Percentiles rank a stretch among this genome's conserved stretches.
Evolutionary conservation across 225 moss, liverwort and hornwort genomes (phyloP).

Genomic region (Marchantia paleacea): DNA sequence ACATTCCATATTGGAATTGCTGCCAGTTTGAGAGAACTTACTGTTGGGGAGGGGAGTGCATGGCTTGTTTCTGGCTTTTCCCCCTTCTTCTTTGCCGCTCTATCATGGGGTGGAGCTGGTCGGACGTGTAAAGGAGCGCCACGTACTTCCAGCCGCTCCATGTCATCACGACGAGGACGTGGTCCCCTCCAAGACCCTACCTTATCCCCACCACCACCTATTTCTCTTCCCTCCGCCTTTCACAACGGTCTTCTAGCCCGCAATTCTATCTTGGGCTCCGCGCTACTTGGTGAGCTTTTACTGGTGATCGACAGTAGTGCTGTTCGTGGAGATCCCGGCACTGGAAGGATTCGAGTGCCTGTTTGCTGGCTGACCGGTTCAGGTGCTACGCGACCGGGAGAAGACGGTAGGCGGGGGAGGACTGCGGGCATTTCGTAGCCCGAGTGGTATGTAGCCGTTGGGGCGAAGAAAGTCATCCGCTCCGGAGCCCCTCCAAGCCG

Average conservation of each 20-base stretch:
- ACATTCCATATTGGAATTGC: not conserved
- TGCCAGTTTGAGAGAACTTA: not conserved
- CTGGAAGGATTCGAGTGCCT: not conserved
- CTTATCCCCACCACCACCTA: not conserved
- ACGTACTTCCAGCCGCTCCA: slow-evolving; percentile 20
- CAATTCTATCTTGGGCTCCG: slow-evolving; percentile 1
- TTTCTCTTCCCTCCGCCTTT: not conserved
- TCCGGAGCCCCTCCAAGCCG: not conserved
- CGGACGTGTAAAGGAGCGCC: slow-evolving; percentile 7
- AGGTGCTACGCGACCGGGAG: not conserved
- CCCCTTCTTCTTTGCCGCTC: slow-evolving; percentile 9
- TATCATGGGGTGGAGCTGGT: slow-evolving; percentile 9
- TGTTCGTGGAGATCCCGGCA: not conserved
- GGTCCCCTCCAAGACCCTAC: slow-evolving; percentile 24
- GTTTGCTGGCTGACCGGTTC: not conserved
- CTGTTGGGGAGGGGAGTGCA: slow-evolving; percentile 9
- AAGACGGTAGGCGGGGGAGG: not conserved
- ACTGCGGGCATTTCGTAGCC: not conserved
- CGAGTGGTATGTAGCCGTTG: slow-evolving; percentile 19
- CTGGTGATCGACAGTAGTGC: not conserved
- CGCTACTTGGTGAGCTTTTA: not conserved
- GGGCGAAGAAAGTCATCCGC: not conserved
- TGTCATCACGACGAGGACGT: slow-evolving; percentile 30
- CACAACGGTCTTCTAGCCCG: slow-evolving; percentile 11
- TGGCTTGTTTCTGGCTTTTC: not conserved